A percentile compares a stretch with the other conserved stretches of the same genome.
phyloP scores from a whole-genome alignment of 306 rosid species.

The Canavalia ensiformis region DNA sequence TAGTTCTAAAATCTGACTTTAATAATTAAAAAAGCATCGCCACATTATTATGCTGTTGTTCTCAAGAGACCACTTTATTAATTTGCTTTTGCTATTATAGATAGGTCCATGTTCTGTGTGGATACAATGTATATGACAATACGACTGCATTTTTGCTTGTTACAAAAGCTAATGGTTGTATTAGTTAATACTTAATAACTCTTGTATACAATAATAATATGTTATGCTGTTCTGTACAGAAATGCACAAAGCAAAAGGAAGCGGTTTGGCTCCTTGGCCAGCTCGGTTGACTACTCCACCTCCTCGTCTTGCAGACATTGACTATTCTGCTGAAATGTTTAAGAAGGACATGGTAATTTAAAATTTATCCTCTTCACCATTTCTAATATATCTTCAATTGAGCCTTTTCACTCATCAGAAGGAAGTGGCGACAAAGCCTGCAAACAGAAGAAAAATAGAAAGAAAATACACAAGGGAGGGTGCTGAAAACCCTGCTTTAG shows the following conservation, averaged over 20 bases:
- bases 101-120: neutral
- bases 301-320: conserved; percentile 82
- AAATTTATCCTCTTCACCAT: conserved; percentile 1
- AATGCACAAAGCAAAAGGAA: conserved; percentile 69
- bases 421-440: neutral
- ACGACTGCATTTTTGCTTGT: conserved; percentile 14
- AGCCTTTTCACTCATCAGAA: neutral
- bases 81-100: neutral
- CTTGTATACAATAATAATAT: conserved; percentile 13
- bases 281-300: conserved; percentile 76
- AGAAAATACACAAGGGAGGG: neutral
- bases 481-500: conserved; percentile 19
- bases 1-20: conserved; percentile 6
- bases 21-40: neutral
- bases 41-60: neutral
- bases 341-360: conserved; percentile 71
- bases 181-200: conserved; percentile 27
- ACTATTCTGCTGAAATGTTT: conserved; percentile 69
- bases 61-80: neutral
- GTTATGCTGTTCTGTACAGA: conserved; percentile 58
- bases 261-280: conserved; percentile 87
- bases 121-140: neutral
- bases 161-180: neutral
- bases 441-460: neutral
- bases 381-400: conserved; percentile 7